These are phyloP conservation scores for Prosopis cineraria DNA, from an alignment of 306 rosid species.

Conservation along the genomic window DNA sequence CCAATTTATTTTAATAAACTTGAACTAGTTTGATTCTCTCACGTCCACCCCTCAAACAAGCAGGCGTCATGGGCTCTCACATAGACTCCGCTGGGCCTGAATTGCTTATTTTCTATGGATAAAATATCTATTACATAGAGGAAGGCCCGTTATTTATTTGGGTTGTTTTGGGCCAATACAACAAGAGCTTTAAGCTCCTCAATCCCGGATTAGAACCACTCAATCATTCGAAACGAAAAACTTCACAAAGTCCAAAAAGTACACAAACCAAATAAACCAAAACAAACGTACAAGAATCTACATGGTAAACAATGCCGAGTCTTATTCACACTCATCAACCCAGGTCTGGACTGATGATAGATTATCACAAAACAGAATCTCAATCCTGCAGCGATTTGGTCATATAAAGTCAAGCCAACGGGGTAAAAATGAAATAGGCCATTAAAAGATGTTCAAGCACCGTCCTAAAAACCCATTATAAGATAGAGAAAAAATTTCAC, in stretches of 20 bases:
- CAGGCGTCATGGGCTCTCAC: too few relatives aligned
- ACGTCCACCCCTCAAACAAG: too few relatives aligned
- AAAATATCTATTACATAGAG: too few relatives aligned
- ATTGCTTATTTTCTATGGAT: too few relatives aligned
- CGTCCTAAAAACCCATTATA: neutral
- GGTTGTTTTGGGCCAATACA: too few relatives aligned
- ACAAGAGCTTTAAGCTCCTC: too few relatives aligned
- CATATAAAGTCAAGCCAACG: neutral
- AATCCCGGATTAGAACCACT: too few relatives aligned
- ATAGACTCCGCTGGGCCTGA: too few relatives aligned
- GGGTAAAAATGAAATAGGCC: slow-evolving; percentile 1
- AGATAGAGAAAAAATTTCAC: neutral
- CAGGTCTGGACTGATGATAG: neutral
- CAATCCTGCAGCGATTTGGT: neutral
- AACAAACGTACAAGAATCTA: neutral
- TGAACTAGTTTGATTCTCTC: too few relatives aligned
- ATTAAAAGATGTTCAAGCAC: slow-evolving; percentile 24
- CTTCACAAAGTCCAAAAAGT: neutral
- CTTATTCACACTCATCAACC: neutral
- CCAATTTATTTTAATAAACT: too few relatives aligned
- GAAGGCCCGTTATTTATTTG: too few relatives aligned
- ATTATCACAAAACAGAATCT: neutral
- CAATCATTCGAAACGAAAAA: too few relatives aligned
- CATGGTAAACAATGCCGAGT: neutral
- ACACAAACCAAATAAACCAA: neutral